Percentiles rank a stretch among this genome's conserved stretches.
These are phyloP conservation scores for Paramecium primaurelia DNA, from an alignment of 73 alveolate species.

Conservation along the genomic window DNA sequence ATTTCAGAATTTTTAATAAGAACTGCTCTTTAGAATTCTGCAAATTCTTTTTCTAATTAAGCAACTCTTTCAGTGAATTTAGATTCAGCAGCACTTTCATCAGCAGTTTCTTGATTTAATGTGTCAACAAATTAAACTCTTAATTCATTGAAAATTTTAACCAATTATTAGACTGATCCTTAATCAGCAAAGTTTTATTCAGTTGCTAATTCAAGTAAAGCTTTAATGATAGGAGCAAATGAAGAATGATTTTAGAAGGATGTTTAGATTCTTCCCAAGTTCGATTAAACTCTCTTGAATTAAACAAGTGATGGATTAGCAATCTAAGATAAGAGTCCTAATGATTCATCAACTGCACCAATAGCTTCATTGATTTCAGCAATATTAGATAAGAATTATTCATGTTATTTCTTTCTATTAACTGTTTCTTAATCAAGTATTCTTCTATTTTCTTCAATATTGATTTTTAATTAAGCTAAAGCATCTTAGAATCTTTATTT, in stretches of 20 bases:
- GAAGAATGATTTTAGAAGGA: conserved; percentile 40
- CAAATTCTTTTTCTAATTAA: conserved; percentile 18
- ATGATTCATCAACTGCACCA: conserved; percentile 48
- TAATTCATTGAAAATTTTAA: conserved; percentile 47
- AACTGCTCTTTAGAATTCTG: conserved; percentile 53
- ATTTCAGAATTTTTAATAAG: conserved; percentile 23
- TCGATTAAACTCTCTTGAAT: conserved; percentile 47
- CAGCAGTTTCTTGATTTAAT: conserved; percentile 7
- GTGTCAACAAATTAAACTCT: conserved; percentile 38
- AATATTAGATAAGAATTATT: not conserved
- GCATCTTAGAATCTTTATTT: conserved; percentile 32
- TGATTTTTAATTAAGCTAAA: not conserved
- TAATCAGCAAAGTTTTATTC: conserved; percentile 49
- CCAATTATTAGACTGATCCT: conserved; percentile 16
- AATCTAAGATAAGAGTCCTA: not conserved
- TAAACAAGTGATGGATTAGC: conserved; percentile 32
- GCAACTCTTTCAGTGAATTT: conserved; percentile 13
- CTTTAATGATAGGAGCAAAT: conserved; percentile 41
- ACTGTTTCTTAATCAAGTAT: not conserved
- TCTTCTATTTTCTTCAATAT: conserved; percentile 47
- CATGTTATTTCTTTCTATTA: conserved; percentile 24
- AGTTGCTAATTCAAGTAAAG: conserved; percentile 39
- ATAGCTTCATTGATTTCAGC: conserved; percentile 47
- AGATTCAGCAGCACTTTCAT: conserved; percentile 24
- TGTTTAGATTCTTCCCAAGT: conserved; percentile 31